phyloP scores from a whole-genome alignment of 306 rosid species.

The barrel medic (Medicago truncatula) region DNA sequence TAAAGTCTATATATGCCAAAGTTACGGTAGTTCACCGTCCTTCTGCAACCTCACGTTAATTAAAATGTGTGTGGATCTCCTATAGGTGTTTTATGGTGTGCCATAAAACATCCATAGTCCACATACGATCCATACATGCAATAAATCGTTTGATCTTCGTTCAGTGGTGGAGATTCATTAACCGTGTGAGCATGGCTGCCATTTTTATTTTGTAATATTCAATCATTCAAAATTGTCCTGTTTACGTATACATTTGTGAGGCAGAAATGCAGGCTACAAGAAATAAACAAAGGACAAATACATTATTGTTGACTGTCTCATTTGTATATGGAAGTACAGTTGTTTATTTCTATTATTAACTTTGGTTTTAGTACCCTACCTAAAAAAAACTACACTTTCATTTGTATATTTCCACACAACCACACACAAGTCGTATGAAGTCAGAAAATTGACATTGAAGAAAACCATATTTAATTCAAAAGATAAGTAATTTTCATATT shows the following conservation, averaged over 20 bases:
- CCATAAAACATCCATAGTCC: no score
- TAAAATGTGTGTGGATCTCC: no score
- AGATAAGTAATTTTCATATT: slow-evolving; percentile 48
- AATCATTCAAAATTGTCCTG: slow-evolving; percentile 49
- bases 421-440: slow-evolving; percentile 45
- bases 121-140: no score
- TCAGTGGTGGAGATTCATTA: not conserved
- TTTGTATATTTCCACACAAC: slow-evolving; percentile 43
- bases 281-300: slow-evolving; percentile 50
- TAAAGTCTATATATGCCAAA: no score
- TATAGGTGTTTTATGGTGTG: no score
- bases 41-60: no score
- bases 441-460: slow-evolving; percentile 45
- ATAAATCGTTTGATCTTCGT: not conserved
- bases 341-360: slow-evolving; percentile 52
- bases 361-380: slow-evolving; percentile 44
- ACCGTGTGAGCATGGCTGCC: not conserved
- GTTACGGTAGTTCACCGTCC: no score
- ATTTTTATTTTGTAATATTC: slow-evolving; percentile 41
- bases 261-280: slow-evolving; percentile 45
- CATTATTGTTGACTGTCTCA: slow-evolving; percentile 61
- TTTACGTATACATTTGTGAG: slow-evolving; percentile 33
- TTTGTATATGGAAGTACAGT: slow-evolving; percentile 46
- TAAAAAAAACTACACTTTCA: slow-evolving; percentile 43
- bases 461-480: slow-evolving; percentile 45